phyloP scores from a whole-genome alignment of 148 eudicot genomes.

The Silene latifolia region DNA sequence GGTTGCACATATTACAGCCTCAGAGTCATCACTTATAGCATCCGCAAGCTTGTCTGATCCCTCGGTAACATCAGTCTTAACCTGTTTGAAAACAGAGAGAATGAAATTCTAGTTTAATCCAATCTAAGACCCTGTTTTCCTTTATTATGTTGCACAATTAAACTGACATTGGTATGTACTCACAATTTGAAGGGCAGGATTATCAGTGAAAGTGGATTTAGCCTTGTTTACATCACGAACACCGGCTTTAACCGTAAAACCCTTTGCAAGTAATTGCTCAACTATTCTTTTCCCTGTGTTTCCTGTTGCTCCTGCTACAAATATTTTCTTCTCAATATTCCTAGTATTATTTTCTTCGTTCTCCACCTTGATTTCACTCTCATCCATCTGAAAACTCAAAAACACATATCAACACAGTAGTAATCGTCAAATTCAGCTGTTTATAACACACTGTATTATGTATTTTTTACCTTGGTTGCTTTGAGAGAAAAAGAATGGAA shows the following conservation, averaged over 20 bases:
- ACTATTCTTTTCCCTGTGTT: constrained; percentile 89
- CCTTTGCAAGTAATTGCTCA: constrained; percentile 77
- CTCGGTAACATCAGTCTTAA: constrained; percentile 92
- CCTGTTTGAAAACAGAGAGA: constrained; percentile 41
- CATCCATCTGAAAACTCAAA: constrained; percentile 44
- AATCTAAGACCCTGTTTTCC: background rate
- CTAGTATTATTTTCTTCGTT: constrained; percentile 15
- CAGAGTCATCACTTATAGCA: constrained; percentile 74
- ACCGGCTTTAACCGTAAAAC: constrained; percentile 91
- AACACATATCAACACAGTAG: constrained; percentile 5
- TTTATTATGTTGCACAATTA: no score
- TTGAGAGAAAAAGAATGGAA: constrained; percentile 7
- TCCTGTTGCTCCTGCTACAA: constrained; percentile 98
- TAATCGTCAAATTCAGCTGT: background rate
- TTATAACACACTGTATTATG: background rate
- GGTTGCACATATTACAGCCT: constrained; percentile 89
- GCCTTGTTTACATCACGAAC: constrained; percentile 81
- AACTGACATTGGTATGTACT: constrained; percentile 24
- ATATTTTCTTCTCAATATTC: constrained; percentile 56
- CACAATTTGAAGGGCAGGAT: constrained; percentile 74
- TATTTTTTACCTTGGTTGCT: constrained; percentile 21
- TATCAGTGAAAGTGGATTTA: constrained; percentile 42
- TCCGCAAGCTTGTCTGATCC: constrained; percentile 73
- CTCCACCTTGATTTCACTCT: constrained; percentile 48
- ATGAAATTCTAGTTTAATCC: background rate